Conservation (phyloP, 2,329 filamentous ascomycete species). For the Venturia asperata region DNA sequence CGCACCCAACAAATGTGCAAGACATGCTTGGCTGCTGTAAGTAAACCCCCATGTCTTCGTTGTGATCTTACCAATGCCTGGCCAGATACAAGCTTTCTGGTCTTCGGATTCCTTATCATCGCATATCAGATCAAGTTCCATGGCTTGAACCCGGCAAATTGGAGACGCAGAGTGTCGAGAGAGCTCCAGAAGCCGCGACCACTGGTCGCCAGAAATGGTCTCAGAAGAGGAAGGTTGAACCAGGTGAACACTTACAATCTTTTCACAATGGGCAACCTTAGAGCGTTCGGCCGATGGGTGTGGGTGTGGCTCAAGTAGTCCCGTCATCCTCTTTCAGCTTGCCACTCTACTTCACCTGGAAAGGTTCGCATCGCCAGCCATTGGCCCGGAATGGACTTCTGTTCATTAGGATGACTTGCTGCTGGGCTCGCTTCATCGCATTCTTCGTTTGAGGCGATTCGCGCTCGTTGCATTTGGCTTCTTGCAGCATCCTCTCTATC, state of each 20-base stretch:
- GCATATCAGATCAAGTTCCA: constrained; percentile 21
- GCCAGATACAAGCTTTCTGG: constrained; percentile 19
- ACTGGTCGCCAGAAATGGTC: neutral
- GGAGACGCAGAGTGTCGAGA: constrained; percentile 18
- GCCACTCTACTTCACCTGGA: neutral
- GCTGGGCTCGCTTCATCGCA: neutral
- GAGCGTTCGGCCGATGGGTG: constrained; percentile 19
- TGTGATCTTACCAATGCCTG: constrained; percentile 20
- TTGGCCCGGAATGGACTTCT: neutral
- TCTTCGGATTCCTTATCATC: constrained; percentile 20
- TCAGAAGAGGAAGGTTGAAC: constrained; percentile 20
- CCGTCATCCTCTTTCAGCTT: neutral
- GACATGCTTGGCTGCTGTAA: constrained; percentile 14
- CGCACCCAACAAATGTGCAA: neutral
- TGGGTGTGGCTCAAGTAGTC: constrained; percentile 10
- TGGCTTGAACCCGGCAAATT: constrained; percentile 20
- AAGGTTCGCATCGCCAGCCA: too few relatives aligned
- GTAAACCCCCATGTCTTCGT: constrained; percentile 17
- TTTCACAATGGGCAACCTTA: constrained; percentile 20
- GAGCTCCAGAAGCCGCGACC: constrained; percentile 11
- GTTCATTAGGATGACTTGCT: neutral
- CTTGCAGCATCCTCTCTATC: neutral
- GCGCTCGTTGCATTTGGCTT: neutral
- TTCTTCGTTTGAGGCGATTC: neutral
- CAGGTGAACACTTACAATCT: constrained; percentile 20